These are phyloP conservation scores for Physcomitrellopsis africana DNA, from an alignment of 225 moss, liverwort and hornwort genomes.

Conservation along the genomic window DNA sequence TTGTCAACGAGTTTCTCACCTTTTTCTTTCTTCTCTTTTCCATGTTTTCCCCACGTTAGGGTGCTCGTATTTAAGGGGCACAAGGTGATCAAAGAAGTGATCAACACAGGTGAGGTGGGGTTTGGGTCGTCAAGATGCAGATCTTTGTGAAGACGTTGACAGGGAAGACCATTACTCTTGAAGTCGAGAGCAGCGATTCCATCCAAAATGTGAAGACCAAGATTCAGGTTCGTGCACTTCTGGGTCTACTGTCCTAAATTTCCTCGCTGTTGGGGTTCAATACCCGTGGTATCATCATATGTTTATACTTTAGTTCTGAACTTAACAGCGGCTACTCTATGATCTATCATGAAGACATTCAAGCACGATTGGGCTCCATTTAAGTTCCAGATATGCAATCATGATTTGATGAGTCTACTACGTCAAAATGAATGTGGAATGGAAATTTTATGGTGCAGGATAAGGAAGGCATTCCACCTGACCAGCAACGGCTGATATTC, in stretches of 20 bases:
- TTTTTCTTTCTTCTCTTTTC: too few species aligned
- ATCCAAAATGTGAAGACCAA: slow-evolving; percentile 80
- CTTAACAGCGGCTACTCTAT: too few species aligned
- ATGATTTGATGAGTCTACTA: neutral
- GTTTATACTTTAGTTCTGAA: too few species aligned
- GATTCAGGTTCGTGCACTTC: slow-evolving; percentile 54
- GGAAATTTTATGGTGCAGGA: slow-evolving; percentile 45
- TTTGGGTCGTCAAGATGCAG: slow-evolving; percentile 60
- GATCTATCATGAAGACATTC: too few species aligned
- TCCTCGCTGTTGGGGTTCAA: slow-evolving; percentile 11
- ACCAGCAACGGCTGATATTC: slow-evolving; percentile 83
- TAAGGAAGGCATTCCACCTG: slow-evolving; percentile 74
- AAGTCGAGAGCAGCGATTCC: slow-evolving; percentile 76
- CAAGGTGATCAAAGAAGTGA: neutral
- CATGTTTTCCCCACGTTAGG: too few species aligned
- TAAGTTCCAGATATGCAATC: too few species aligned
- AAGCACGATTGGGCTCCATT: too few species aligned
- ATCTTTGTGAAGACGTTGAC: slow-evolving; percentile 84
- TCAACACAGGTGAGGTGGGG: slow-evolving; percentile 5
- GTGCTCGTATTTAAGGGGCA: too few species aligned
- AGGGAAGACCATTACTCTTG: slow-evolving; percentile 77
- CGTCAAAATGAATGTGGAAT: slow-evolving; percentile 9
- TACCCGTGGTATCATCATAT: neutral
- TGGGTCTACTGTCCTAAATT: neutral
- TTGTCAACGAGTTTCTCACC: too few species aligned